Evolutionary conservation across 768 basidiomycete species (phyloP).

Genomic region (Amanita pseudoporphyria): DNA sequence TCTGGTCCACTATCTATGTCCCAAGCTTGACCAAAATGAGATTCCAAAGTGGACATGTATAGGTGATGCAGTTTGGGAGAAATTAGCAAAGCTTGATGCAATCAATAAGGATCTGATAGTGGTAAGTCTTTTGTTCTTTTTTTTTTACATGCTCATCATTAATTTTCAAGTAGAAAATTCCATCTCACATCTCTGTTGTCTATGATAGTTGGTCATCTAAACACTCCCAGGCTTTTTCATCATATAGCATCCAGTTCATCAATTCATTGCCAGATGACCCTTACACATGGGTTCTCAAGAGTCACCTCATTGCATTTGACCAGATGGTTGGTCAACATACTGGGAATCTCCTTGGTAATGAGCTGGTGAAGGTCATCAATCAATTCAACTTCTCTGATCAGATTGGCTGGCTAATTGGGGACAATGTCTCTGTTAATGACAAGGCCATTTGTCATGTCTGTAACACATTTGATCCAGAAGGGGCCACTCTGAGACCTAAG

Average conservation of each 20-base stretch:
- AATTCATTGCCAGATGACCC: slow-evolving; percentile 1
- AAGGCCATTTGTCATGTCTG: slow-evolving; percentile 7
- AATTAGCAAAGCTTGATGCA: slow-evolving; percentile 8
- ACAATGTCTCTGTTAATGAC: slow-evolving; percentile 10
- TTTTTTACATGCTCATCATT: too few species aligned
- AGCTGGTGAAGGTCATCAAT: neutral
- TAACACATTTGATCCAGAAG: slow-evolving; percentile 3
- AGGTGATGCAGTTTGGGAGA: slow-evolving; percentile 4
- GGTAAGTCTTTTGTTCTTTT: too few species aligned
- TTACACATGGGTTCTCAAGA: slow-evolving; percentile 9
- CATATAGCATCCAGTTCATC: slow-evolving; percentile 11
- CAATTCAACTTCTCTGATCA: too few species aligned
- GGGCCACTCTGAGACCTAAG: neutral
- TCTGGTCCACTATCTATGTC: slow-evolving; percentile 6
- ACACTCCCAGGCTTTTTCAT: slow-evolving; percentile 6
- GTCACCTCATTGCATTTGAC: slow-evolving; percentile 10
- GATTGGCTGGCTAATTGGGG: slow-evolving; percentile 11
- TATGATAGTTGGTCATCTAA: slow-evolving; percentile 13
- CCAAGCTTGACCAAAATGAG: slow-evolving; percentile 8
- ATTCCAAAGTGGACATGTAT: slow-evolving; percentile 11
- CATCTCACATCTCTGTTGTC: slow-evolving; percentile 7
- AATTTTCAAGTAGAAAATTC: slow-evolving; percentile 8
- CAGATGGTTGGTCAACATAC: slow-evolving; percentile 9
- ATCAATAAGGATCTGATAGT: slow-evolving; percentile 6
- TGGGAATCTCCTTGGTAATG: neutral